Base-by-base conservation (phyloP, 1,284 basidiomycete genomes). In the Thecaphora thlaspeos region DNA sequence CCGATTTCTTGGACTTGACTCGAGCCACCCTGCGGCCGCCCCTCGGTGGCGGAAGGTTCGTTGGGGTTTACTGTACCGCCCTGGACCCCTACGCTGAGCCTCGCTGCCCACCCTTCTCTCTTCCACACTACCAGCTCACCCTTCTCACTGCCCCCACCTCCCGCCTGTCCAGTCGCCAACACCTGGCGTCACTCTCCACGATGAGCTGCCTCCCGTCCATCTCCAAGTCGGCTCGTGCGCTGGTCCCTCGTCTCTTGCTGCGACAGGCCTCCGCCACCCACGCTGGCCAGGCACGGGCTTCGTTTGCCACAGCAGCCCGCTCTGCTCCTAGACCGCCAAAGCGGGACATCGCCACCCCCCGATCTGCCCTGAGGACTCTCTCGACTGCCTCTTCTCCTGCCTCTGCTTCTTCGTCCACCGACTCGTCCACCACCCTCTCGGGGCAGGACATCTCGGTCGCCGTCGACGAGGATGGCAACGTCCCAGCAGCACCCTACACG, bases 401-500 rank as follows among this genome's bases (percentile, higher is more conserved):
- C 32, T 22, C 37, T 34, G 43, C 43, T 55, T 22, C 45, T 45
- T 37, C 43, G 9, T 51, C 56, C 8, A 42, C 53, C 7, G 9
- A 38, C 10, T 44, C 42, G 11, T n/a, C 26, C 40, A 41, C 46
- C 23, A 44, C 37, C 19, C 43, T 61, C 26, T 57, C 57, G 4
- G 62, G 57, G 1, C 62, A 61, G 32, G 66, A 65, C 32, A 36
- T 63, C 7, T 55, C 58, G 4, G 58, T 62, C 8, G 69, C 68
- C 15, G 41, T 70, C 4, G 68, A 73, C 41, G 58, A 53, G 2
- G 39, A 63, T 5, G 68, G 67, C 1, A 52, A 57, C 9, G 60
- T 71, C 17, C 69, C 71, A 2, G 45, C 64, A 22, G 55, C 68
- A 11, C 73, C 73, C 17, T 75, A 75, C 49, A 64, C 64, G 32